Evolutionary conservation across 2,329 filamentous ascomycete genomes (phyloP).

Genomic region (Trichophyton benhamiae): DNA sequence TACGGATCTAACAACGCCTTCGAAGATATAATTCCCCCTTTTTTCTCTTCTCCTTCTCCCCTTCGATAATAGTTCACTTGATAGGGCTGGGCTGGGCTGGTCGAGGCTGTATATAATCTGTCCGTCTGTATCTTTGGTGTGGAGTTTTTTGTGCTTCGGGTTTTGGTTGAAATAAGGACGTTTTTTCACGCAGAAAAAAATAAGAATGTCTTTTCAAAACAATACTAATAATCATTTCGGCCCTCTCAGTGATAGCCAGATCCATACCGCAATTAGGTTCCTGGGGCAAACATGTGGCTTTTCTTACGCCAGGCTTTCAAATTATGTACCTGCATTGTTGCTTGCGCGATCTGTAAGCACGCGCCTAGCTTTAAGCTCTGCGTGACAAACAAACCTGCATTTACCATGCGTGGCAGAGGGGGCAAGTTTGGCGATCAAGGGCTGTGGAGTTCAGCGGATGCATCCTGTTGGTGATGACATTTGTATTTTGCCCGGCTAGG

Average conservation of each 20-base stretch:
- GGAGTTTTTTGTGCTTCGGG: conserved; percentile 1
- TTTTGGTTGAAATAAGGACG: background rate
- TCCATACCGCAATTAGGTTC: background rate
- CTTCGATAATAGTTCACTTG: background rate
- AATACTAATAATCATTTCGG: conserved; percentile 2
- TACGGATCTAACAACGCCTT: background rate
- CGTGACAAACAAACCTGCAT: background rate
- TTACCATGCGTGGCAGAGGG: background rate
- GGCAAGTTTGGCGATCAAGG: background rate
- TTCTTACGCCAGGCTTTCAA: background rate
- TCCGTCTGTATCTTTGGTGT: background rate
- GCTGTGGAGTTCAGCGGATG: background rate
- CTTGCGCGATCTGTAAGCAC: background rate
- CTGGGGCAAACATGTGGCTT: background rate
- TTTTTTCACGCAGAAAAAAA: background rate
- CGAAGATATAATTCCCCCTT: background rate
- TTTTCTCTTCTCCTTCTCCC: background rate
- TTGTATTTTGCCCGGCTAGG: too few species aligned
- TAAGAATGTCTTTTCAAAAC: background rate
- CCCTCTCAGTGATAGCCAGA: background rate
- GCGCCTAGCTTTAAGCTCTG: background rate
- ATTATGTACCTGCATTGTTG: background rate
- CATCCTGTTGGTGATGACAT: too few species aligned
- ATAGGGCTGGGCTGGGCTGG: background rate
- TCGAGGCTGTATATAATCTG: background rate